Evolutionary conservation across 2,329 filamentous ascomycete species (phyloP).

Genomic region (Zarea fungicola): DNA sequence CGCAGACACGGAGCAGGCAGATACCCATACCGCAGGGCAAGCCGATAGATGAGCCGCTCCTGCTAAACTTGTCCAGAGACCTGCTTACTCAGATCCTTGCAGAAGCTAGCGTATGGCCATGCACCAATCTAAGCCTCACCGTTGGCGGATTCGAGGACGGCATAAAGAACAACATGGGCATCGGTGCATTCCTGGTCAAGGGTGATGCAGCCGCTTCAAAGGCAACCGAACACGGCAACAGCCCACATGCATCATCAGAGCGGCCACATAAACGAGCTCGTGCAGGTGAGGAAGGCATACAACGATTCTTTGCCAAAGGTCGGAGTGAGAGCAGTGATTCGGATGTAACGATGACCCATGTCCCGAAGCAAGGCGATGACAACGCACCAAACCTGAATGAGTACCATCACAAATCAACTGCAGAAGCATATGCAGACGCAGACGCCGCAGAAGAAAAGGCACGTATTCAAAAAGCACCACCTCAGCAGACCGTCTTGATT

Average conservation of each 20-base stretch:
- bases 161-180: constrained; percentile 75
- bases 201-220: constrained; percentile 55
- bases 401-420: constrained; percentile 10
- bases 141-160: constrained; percentile 93
- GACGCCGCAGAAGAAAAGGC: constrained; percentile 26
- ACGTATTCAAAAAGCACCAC: constrained; percentile 17
- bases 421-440: constrained; percentile 18
- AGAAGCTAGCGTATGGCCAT: constrained; percentile 83
- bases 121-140: constrained; percentile 80
- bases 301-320: constrained; percentile 51
- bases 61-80: constrained; percentile 72
- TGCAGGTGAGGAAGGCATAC: constrained; percentile 46
- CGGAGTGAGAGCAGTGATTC: constrained; percentile 17
- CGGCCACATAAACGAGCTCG: constrained; percentile 27
- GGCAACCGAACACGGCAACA: constrained; percentile 16
- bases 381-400: not conserved
- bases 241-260: constrained; percentile 17
- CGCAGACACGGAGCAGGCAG: constrained; percentile 69
- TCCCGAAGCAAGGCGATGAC: constrained; percentile 16
- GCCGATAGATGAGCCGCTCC: constrained; percentile 61
- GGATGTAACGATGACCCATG: constrained; percentile 22
- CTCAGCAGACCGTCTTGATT: constrained; percentile 14
- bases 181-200: constrained; percentile 78
- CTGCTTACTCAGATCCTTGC: constrained; percentile 71
- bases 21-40: constrained; percentile 72